Evolutionary conservation across 176 grass and related monocot species (phyloP).

Genomic region (Musa troglodytarum): DNA sequence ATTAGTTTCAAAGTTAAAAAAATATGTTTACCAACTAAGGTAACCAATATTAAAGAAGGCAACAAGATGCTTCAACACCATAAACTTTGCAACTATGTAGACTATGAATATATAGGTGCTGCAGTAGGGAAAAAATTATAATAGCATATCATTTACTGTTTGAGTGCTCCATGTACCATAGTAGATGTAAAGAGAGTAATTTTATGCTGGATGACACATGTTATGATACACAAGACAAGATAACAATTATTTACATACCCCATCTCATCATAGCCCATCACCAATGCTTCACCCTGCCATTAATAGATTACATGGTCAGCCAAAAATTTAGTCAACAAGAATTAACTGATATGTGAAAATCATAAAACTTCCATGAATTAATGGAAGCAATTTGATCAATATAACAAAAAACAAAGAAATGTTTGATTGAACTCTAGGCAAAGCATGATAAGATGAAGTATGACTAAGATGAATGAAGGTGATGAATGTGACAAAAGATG

Average conservation of each 20-base stretch:
- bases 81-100: neutral
- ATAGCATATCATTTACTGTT: neutral
- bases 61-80: neutral
- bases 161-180: neutral
- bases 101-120: neutral
- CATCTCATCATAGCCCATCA: constrained; percentile 99
- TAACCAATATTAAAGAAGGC: neutral
- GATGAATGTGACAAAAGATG: neutral
- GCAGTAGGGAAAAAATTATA: neutral
- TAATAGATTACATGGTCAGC: constrained; percentile 7
- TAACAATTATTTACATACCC: constrained; percentile 45
- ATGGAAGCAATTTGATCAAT: neutral
- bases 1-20: no score
- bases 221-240: neutral
- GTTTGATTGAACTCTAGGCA: neutral
- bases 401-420: neutral
- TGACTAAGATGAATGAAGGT: neutral
- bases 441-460: neutral
- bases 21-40: no score
- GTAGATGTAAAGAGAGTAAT: neutral
- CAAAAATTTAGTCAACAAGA: neutral
- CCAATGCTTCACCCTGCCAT: constrained; percentile 86
- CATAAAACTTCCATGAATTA: neutral
- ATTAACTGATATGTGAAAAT: neutral
- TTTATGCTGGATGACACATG: neutral